These are phyloP conservation scores for Rossbeevera mucosa DNA, from an alignment of 768 basidiomycete species.

Conservation along the genomic window DNA sequence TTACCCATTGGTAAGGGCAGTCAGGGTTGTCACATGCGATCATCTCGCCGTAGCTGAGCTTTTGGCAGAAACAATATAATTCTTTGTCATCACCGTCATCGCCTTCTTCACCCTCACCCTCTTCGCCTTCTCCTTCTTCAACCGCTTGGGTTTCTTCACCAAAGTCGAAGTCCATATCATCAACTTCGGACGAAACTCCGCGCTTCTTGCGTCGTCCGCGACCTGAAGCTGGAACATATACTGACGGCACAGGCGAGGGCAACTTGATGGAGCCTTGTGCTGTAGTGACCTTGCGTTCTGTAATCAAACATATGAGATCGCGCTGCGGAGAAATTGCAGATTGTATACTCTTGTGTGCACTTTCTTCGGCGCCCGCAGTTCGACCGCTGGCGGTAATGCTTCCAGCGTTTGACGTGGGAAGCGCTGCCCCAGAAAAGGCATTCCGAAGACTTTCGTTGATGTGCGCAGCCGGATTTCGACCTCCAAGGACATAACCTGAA, in stretches of 20 bases:
- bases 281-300: conserved; percentile 29
- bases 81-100: conserved; percentile 56
- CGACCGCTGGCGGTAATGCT: conserved; percentile 11
- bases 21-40: conserved; percentile 57
- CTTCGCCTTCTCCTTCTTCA: conserved; percentile 32
- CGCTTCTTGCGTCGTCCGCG: conserved; percentile 35
- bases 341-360: conserved; percentile 27
- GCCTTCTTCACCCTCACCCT: conserved; percentile 40
- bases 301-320: conserved; percentile 1
- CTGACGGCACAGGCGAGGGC: conserved; percentile 33
- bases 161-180: conserved; percentile 33
- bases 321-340: neutral
- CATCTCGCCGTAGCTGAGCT: conserved; percentile 64
- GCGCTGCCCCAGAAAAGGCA: conserved; percentile 29
- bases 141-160: conserved; percentile 27
- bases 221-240: conserved; percentile 24
- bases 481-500: conserved; percentile 30
- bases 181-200: conserved; percentile 32
- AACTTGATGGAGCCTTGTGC: conserved; percentile 31
- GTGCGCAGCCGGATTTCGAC: conserved; percentile 37
- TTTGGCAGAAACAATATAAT: conserved; percentile 60
- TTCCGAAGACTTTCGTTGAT: conserved; percentile 38
- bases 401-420: conserved; percentile 15
- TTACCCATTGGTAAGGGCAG: conserved; percentile 60
- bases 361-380: conserved; percentile 21